Conservation (phyloP, 257 asterid species). For the Jacaranda mimosifolia region DNA sequence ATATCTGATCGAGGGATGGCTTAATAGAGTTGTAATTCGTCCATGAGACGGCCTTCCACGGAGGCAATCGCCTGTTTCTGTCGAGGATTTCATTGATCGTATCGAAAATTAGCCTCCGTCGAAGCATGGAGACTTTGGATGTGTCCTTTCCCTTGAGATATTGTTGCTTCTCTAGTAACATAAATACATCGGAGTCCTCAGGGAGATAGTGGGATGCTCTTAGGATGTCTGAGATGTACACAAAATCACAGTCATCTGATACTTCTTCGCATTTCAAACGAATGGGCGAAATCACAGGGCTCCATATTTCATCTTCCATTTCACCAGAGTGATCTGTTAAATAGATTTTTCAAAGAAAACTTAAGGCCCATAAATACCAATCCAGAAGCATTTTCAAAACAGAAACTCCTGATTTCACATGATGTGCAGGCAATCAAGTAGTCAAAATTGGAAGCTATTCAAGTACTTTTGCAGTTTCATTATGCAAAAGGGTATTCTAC, state of each 20-base stretch:
- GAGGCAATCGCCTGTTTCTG: conserved; percentile 69
- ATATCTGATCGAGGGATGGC: conserved; percentile 52
- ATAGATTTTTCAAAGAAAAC: neutral
- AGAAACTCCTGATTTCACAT: conserved; percentile 13
- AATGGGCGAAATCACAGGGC: conserved; percentile 44
- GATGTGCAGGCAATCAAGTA: conserved; percentile 23
- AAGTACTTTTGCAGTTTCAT: conserved; percentile 26
- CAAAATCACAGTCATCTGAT: conserved; percentile 54
- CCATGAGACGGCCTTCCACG: conserved; percentile 68
- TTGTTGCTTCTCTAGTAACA: conserved; percentile 78
- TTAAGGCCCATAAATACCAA: neutral
- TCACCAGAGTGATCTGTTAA: conserved; percentile 60
- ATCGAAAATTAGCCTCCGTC: conserved; percentile 75
- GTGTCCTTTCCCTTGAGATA: conserved; percentile 68
- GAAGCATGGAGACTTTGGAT: conserved; percentile 60
- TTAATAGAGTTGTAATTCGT: conserved; percentile 31
- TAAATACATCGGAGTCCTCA: conserved; percentile 65
- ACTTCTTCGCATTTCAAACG: conserved; percentile 44
- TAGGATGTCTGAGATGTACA: conserved; percentile 71
- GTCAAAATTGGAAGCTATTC: conserved; percentile 19
- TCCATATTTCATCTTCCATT: conserved; percentile 71
- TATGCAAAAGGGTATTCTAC: conserved; percentile 34
- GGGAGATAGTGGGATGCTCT: conserved; percentile 66
- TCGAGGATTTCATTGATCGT: conserved; percentile 72
- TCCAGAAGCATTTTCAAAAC: neutral